Base-by-base conservation (phyloP, 2,329 filamentous ascomycete genomes). In the Aspergillus vadensis region DNA sequence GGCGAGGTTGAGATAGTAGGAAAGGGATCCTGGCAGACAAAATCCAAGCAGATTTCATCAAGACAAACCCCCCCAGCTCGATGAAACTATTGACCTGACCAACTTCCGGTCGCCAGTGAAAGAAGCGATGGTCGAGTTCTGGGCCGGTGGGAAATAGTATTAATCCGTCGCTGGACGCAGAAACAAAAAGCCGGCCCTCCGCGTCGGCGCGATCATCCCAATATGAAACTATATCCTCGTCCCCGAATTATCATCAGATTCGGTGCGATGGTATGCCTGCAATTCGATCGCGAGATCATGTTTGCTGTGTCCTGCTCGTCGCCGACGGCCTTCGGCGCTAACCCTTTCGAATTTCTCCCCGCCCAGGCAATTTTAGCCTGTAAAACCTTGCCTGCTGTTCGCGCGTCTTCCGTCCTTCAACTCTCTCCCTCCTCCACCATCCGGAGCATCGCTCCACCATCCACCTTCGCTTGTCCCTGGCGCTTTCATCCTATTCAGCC, bases 161-260 rank as follows among this genome's bases (percentile, higher is more conserved):
- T 76, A 76, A 76, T 76, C 74, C 74, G 74, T 69, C 68, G 67
- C 67, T 67, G 70, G 66, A 73, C 74, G 74, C 74, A 76, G 74
- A 76, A 76, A 76, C 72, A 71, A 76, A 76, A 76, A 67, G 72
- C 74, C 74, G 72, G 70, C 57, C 66, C 72, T 73, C 74, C 73
- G 74, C 71, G 64, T 65, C 65, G 66, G 67, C 66, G 61, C 66
- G 68, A 75, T 72, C 68, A 74, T 70, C 70, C 67, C 60, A 69
- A 60, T 66, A 72, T 68, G 68, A 63, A 70, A 70, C 68, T 63
- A 70, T 64, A 72, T 69, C 51, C 47, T 61, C 61, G 51, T 57
- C 62, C 62, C 57, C 60, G 58, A 65, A 60, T 60, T 59, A 21
- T 59, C 53, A 52, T 51, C 57, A 62, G 54, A 61, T 50, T 53